Evolutionary conservation across 495 filamentous ascomycete species (phyloP), one percentile per base, ranked within the genome.

Genomic region (Articulospora tetracladia): DNA sequence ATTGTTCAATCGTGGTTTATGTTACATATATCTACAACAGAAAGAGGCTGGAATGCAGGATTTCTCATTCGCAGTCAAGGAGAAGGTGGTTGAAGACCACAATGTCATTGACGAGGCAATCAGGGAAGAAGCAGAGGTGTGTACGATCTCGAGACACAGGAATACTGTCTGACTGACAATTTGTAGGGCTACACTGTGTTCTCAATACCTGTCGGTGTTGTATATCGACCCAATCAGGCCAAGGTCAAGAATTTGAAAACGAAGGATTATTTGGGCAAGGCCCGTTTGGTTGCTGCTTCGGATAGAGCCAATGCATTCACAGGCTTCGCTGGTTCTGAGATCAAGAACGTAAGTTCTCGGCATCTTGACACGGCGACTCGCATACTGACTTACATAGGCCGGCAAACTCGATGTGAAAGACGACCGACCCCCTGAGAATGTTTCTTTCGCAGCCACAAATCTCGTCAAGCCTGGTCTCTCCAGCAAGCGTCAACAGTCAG

Each of bases 31-130:
- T 68, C 83, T 98, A 15, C 89, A 92, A 68, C 91, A 97, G 72
- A 90, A 91, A 72, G 87, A 90, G 13, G 83, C 87, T 13, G 94
- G 94, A 55, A 86, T 99, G 83, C 84, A 90, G 72, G 94, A 99
- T 79, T 76, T 99, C 53, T 82, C 86, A 51, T 97, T 86, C 73
- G 94, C 94, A 3, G 89, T 89, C n/a, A 92, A 95, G 73, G 94
- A 99, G 76, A 97, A 97, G 76, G 87, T 92, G 44, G 92, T 93
- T 0, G 84, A 92, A 47, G 93, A 97, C 61, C 94, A 99, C 73
- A 90, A 92, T 72, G 94, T 99, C 59, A 99, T 99, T 69, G 90
- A 99, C 64, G 94, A 99, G 69, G 94, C 94, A 0, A 97, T 99
- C 62, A 77, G 76, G 59, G 95, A 98, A 70, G 84, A 92, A 67